These are phyloP conservation scores for Coleophoma cylindrospora DNA, from an alignment of 2,329 filamentous ascomycete species.

Conservation along the genomic window DNA sequence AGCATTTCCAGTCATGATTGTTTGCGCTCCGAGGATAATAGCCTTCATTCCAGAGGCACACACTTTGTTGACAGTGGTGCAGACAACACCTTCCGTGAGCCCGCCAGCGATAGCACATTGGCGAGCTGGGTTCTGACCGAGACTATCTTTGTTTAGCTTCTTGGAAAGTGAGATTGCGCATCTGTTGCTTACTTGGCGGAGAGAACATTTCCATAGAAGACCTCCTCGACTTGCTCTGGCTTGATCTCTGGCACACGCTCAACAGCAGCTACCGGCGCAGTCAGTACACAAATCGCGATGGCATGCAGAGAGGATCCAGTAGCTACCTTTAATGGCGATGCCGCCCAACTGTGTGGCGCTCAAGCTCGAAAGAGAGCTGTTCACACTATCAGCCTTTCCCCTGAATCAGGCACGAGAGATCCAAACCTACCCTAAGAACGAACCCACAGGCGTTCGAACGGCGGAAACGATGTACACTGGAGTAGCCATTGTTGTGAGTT, in stretches of 20 bases:
- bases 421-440: slow-evolving; percentile 77
- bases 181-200: slow-evolving; percentile 71
- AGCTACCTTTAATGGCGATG: slow-evolving; percentile 82
- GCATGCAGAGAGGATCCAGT: no score
- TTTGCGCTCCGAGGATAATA: slow-evolving; percentile 90
- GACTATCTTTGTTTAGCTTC: slow-evolving; percentile 40
- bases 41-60: slow-evolving; percentile 95
- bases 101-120: slow-evolving; percentile 90
- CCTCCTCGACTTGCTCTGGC: slow-evolving; percentile 85
- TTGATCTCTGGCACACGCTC: slow-evolving; percentile 83
- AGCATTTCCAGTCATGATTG: slow-evolving; percentile 94
- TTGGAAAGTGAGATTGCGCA: no score
- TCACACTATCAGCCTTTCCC: slow-evolving; percentile 10
- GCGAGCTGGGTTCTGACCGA: slow-evolving; percentile 93
- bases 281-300: no score
- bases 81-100: slow-evolving; percentile 71
- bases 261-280: slow-evolving; percentile 55
- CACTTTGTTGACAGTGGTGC: slow-evolving; percentile 98
- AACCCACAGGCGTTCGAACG: slow-evolving; percentile 85
- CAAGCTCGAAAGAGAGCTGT: slow-evolving; percentile 81
- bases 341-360: slow-evolving; percentile 83
- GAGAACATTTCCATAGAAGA: slow-evolving; percentile 97
- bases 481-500: slow-evolving; percentile 60
- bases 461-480: slow-evolving; percentile 95
- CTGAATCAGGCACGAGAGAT: slow-evolving; percentile 33